A percentile compares a stretch with the other conserved stretches of the same genome.
These are phyloP conservation scores for Saccharomycopsis amapae DNA, from an alignment of 805 yeast genomes.

Conservation along the genomic window DNA sequence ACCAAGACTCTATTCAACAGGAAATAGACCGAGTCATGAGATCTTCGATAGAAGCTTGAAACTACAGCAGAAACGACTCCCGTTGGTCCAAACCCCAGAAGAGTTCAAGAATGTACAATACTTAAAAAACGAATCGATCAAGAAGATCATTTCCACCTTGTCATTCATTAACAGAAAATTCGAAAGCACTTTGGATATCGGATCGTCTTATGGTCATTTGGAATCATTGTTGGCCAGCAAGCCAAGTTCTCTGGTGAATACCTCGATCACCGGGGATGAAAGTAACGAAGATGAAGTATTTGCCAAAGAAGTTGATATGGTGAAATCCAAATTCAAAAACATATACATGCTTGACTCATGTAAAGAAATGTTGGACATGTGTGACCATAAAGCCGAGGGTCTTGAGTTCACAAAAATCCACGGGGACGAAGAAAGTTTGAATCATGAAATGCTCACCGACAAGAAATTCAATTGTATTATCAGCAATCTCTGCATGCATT, in stretches of 20 bases:
- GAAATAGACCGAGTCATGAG: slow-evolving; percentile 26
- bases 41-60: slow-evolving; percentile 64
- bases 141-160: slow-evolving; percentile 64
- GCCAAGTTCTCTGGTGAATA: neutral
- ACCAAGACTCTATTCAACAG: neutral
- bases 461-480: slow-evolving; percentile 61
- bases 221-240: slow-evolving; percentile 24
- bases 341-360: slow-evolving; percentile 66
- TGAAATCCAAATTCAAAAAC: slow-evolving; percentile 44
- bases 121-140: slow-evolving; percentile 65
- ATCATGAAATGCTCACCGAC: slow-evolving; percentile 34
- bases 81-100: slow-evolving; percentile 36
- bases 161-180: slow-evolving; percentile 65
- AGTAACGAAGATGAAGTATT: slow-evolving; percentile 37
- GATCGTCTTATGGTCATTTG: slow-evolving; percentile 64
- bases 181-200: slow-evolving; percentile 58
- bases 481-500: slow-evolving; percentile 68
- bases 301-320: slow-evolving; percentile 46
- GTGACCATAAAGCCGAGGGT: slow-evolving; percentile 27
- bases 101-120: slow-evolving; percentile 58
- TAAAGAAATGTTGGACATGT: slow-evolving; percentile 43
- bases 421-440: slow-evolving; percentile 62
- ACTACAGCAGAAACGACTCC: slow-evolving; percentile 46
- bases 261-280: slow-evolving; percentile 13
- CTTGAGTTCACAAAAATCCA: slow-evolving; percentile 44